phyloP scores from a whole-genome alignment of 768 basidiomycete species.

The Agrocybe pediades region DNA sequence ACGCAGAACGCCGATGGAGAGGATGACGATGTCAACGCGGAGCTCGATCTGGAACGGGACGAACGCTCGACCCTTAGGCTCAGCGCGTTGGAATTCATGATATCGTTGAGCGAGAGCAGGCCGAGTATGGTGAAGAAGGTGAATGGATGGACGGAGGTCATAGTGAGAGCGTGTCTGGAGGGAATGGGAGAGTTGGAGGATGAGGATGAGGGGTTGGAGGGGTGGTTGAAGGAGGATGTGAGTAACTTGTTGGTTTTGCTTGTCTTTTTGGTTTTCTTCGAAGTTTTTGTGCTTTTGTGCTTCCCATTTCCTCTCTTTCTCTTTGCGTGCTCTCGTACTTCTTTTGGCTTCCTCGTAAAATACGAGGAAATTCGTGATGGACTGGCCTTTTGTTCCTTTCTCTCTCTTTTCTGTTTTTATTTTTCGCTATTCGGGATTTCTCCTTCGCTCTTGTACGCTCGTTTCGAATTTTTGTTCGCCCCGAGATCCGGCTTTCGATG shows the following conservation, averaged over 20 bases:
- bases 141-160: slow-evolving; percentile 67
- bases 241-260: slow-evolving; percentile 28
- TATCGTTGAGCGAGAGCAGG: slow-evolving; percentile 75
- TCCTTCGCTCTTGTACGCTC: no score
- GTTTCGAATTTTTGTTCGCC: no score
- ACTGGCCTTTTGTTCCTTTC: not conserved
- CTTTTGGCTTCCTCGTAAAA: not conserved
- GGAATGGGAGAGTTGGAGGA: slow-evolving; percentile 81
- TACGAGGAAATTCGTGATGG: not conserved
- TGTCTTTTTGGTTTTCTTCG: not conserved
- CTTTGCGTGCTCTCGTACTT: not conserved
- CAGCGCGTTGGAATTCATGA: slow-evolving; percentile 81
- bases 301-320: not conserved
- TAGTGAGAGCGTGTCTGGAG: slow-evolving; percentile 78
- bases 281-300: not conserved
- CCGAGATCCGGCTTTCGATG: no score
- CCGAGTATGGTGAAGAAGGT: slow-evolving; percentile 70
- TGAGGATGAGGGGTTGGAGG: slow-evolving; percentile 45
- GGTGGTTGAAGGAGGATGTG: slow-evolving; percentile 79
- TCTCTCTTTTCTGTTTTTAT: not conserved
- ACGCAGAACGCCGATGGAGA: slow-evolving; percentile 34
- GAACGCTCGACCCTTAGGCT: slow-evolving; percentile 70
- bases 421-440: no score
- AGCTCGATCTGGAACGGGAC: slow-evolving; percentile 45
- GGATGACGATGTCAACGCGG: slow-evolving; percentile 37